Evolutionary conservation across 108 stramenopile genomes (phyloP), one percentile per base, ranked within the genome.

Genomic region (Skeletonema menzelii): DNA sequence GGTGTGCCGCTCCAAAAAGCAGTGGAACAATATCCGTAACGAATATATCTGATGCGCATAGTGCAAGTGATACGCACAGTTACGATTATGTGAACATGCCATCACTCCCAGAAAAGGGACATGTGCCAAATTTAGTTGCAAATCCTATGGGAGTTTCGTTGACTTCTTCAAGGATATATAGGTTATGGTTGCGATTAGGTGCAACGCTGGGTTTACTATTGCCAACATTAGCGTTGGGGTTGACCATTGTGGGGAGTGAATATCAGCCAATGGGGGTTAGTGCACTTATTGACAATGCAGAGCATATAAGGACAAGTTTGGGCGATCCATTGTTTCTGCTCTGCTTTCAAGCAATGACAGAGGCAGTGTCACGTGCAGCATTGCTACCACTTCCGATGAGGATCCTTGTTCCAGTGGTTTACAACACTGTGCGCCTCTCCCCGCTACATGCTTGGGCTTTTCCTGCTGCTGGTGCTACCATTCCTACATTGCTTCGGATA

Each of bases 401-500:
- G 44, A 86, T 92, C 37, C 74, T 90, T 42, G 84, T 88, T 65
- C 88, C 89, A 8, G 64, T 92, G 27, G 56, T 67, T 5, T 92
- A 88, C 83, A 90, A 90, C 60, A 65, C 73, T 2, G 37, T 85
- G 27, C 80, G 89, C 56, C 44, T 92, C 13, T 69, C 61, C 7
- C 86, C 85, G 31, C 69, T 92, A 12, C 87, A 84, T 82, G 27
- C 59, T 6, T 91, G 88, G 87, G 86, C 78, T 0, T 70, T 76
- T 42, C 46, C 59, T 20, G 27, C 73, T 8, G 4, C 67, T 11
- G 20, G 19, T 26, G 31, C 67, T 12, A n/a, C 63, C 34, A 56
- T 40, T 11, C 75, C 77, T 11, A 34, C 31, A 35, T 26, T 63
- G 14, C 66, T 87, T 19, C 82, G 74, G 4, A 40, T 62, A 22